Conservation (phyloP, 2,329 filamentous ascomycete genomes). For the Graphilbum sp. region DNA sequence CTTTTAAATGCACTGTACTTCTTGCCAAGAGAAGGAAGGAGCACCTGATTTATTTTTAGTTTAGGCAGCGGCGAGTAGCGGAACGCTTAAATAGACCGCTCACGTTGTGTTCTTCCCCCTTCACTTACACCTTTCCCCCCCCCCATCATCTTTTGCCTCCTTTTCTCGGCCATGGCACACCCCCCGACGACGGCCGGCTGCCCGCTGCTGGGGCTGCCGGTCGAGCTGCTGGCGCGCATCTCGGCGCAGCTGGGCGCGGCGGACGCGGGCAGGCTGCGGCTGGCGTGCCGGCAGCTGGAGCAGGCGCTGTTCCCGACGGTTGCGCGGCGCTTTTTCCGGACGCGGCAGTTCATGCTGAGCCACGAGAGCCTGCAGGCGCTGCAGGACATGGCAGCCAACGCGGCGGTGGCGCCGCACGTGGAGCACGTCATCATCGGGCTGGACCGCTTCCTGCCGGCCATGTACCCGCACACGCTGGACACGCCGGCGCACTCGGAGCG, state of each 20-base stretch:
- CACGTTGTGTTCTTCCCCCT: too few relatives aligned
- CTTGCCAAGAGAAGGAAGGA: too few relatives aligned
- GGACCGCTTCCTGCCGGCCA: constrained; percentile 12
- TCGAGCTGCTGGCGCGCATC: constrained; percentile 43
- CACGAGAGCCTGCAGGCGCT: constrained; percentile 38
- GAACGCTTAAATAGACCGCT: too few relatives aligned
- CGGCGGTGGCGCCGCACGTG: constrained; percentile 22
- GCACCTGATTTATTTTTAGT: too few relatives aligned
- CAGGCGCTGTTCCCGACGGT: constrained; percentile 37
- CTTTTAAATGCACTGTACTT: too few relatives aligned
- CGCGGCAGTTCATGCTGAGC: constrained; percentile 49
- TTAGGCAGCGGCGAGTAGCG: too few relatives aligned
- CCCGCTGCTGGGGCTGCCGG: constrained; percentile 24
- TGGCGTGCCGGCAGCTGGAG: constrained; percentile 38
- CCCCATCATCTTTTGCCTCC: background rate
- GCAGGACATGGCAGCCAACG: constrained; percentile 31
- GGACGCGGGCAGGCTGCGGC: constrained; percentile 38
- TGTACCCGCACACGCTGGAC: background rate
- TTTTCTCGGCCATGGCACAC: too few relatives aligned
- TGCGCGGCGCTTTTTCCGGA: constrained; percentile 45
- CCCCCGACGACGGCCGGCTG: background rate
- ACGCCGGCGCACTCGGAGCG: constrained; percentile 13
- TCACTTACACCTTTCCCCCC: too few relatives aligned
- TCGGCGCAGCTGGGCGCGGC: constrained; percentile 33
- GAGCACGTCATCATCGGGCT: constrained; percentile 32